Evolutionary conservation across 1,139 yeast genomes (phyloP), one percentile per base, ranked within the genome.

Genomic region (Pichia norvegensis): DNA sequence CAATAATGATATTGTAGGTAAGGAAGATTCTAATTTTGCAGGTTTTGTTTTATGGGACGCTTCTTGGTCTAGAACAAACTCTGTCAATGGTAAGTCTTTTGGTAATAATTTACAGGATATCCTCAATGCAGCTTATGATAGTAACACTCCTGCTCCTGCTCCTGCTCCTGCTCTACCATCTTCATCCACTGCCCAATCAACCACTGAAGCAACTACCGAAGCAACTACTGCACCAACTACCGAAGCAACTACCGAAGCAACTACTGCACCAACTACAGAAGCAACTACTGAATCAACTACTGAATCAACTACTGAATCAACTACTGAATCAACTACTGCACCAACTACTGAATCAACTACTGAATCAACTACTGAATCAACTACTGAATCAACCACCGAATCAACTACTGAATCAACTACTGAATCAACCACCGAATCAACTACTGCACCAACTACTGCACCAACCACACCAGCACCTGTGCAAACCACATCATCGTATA

Each of bases 31-130:
- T 1, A 63, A 74, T 45, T 85, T 88, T 59, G 96, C 95, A 52
- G 97, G 97, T 61, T 74, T 88, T 56, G 79, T 85, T 68, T 67
- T 87, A 52, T 88, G 97, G 97, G 96, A 88, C 65, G 95, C 95
- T 45, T 82, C 94, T 45, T 87, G 83, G 63, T 88, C 83, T 16
- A 76, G 72, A 61, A 61, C 72, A 20, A 86, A 85, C 60, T 63
- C 60, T 25, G 68, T 70, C n/a, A 45, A 52, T 42, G 56, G 47
- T 36, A 33, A 38, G 16, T 43, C 54, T 13, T 53, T 42, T 43
- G 76, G 68, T 35, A 64, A 59, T 27, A 68, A 67, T 16, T 66
- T 78, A 67, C 74, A 76, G 59, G 54, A 57, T 33, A 54, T 67
- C 41, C 55, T 72, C 43, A 48, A 50, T 31, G 50, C 40, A 16